phyloP scores from a whole-genome alignment of 495 filamentous ascomycete species.

The Podospora didyma region DNA sequence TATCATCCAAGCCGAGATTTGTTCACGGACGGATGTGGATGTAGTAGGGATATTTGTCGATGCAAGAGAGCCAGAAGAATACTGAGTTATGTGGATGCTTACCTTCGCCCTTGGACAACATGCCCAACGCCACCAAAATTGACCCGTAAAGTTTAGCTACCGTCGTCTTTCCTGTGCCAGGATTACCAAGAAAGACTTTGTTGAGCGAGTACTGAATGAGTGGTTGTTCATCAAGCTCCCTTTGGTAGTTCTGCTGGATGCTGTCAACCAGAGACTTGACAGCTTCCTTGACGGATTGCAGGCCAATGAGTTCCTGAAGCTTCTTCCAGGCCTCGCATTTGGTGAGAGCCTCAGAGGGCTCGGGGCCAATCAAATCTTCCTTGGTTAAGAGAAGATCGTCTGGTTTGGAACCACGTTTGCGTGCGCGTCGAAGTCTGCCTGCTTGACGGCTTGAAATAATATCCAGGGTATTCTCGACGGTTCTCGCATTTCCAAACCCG shows the following conservation, averaged over 20 bases:
- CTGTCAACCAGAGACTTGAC: conserved; percentile 53
- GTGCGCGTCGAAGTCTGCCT: conserved; percentile 40
- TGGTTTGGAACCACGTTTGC: conserved; percentile 24
- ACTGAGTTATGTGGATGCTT: conserved; percentile 5
- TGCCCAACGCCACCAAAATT: conserved; percentile 57
- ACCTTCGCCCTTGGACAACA: conserved; percentile 62
- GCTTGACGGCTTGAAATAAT: conserved; percentile 56
- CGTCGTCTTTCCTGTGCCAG: conserved; percentile 74
- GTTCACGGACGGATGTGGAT: too few relatives aligned
- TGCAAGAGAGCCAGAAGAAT: neutral
- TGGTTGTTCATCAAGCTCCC: conserved; percentile 57
- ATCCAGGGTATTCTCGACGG: conserved; percentile 58
- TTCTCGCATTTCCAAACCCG: conserved; percentile 71
- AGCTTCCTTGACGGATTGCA: conserved; percentile 59
- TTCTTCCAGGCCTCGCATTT: conserved; percentile 53
- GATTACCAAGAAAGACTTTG: conserved; percentile 64
- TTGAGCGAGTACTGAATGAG: conserved; percentile 60
- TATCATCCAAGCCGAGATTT: too few relatives aligned
- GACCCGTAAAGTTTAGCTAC: conserved; percentile 71
- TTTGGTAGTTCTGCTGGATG: conserved; percentile 57
- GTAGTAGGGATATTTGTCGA: too few relatives aligned
- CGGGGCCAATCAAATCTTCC: conserved; percentile 64
- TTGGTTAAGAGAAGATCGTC: conserved; percentile 52
- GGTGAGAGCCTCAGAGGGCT: conserved; percentile 51
- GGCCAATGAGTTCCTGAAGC: conserved; percentile 57